Conservation (phyloP, 306 rosid genomes). For the Medicago truncatula region MtrunA17r5.0-ANR NC_053049.1:18038001-18038500, state of each 20-base stretch:
- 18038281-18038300: neutral
- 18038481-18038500: constrained; percentile 66
- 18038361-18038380: constrained; percentile 89
- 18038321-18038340: constrained; percentile 60
- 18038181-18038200: too few relatives aligned
- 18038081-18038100: too few relatives aligned
- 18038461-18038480: constrained; percentile 78
- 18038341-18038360: constrained; percentile 93
- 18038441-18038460: constrained; percentile 86
- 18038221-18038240: too few relatives aligned
- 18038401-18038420: constrained; percentile 82
- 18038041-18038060: too few relatives aligned
- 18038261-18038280: neutral
- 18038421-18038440: constrained; percentile 87
- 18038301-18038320: neutral
- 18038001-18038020: too few relatives aligned
- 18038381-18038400: constrained; percentile 66
- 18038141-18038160: too few relatives aligned
- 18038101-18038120: too few relatives aligned
- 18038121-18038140: too few relatives aligned
- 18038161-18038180: too few relatives aligned
- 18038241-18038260: neutral
- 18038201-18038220: too few relatives aligned
- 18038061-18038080: too few relatives aligned
- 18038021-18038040: too few relatives aligned